phyloP scores from a whole-genome alignment of 768 basidiomycete genomes.

The Myochromella boudieri region DNA sequence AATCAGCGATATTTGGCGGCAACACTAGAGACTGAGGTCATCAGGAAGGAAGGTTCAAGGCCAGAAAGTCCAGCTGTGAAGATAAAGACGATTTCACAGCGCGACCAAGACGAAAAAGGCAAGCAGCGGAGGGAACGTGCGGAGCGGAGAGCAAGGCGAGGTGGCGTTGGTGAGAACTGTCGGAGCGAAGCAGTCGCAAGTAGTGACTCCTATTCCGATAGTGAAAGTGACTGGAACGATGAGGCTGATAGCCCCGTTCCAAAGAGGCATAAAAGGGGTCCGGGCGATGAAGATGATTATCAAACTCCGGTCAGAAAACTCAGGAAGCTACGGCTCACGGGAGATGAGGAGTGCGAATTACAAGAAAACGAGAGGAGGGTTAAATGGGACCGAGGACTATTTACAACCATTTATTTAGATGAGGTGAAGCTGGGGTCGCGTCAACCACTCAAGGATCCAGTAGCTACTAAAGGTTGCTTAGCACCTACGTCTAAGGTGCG shows the following conservation, averaged over 20 bases:
- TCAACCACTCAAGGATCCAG: slow-evolving; percentile 38
- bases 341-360: slow-evolving; percentile 32
- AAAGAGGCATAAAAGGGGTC: slow-evolving; percentile 54
- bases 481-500: slow-evolving; percentile 67
- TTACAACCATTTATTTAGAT: slow-evolving; percentile 60
- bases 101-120: slow-evolving; percentile 62
- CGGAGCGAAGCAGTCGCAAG: slow-evolving; percentile 27
- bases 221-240: slow-evolving; percentile 23
- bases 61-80: slow-evolving; percentile 83
- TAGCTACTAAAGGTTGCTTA: slow-evolving; percentile 61
- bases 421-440: slow-evolving; percentile 56
- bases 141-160: slow-evolving; percentile 53
- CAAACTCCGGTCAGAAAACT: slow-evolving; percentile 53
- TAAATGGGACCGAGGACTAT: slow-evolving; percentile 76
- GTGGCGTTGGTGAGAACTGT: slow-evolving; percentile 27
- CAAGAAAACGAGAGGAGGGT: slow-evolving; percentile 53
- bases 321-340: slow-evolving; percentile 39
- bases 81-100: slow-evolving; percentile 65
- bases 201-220: slow-evolving; percentile 25
- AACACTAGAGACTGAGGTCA: slow-evolving; percentile 66
- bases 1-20: slow-evolving; percentile 69
- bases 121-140: slow-evolving; percentile 58
- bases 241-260: slow-evolving; percentile 16
- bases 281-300: slow-evolving; percentile 84
- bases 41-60: slow-evolving; percentile 65